Conservation (phyloP, 768 basidiomycete species). For the Amylocystis lapponica region DNA sequence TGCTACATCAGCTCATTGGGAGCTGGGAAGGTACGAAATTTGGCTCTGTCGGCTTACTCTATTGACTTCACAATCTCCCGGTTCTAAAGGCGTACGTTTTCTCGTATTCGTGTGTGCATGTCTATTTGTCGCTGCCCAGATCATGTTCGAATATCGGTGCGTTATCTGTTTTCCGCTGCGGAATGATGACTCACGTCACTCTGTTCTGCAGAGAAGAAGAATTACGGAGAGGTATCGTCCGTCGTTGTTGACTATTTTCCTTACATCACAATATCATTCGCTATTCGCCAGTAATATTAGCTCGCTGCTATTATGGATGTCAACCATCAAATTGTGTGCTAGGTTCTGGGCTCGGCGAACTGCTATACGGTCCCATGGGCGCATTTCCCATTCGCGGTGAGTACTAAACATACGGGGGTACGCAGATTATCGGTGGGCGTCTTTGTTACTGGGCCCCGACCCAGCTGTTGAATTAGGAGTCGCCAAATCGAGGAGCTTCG, state of each 20-base stretch:
- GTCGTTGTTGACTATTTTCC: conserved; percentile 16
- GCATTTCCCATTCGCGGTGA: too few species aligned
- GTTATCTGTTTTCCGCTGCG: conserved; percentile 17
- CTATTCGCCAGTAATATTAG: too few species aligned
- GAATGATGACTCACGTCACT: neutral
- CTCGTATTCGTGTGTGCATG: conserved; percentile 51
- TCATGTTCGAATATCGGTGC: conserved; percentile 96
- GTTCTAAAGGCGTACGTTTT: conserved; percentile 62
- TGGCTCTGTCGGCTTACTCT: neutral
- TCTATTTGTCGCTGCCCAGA: conserved; percentile 77
- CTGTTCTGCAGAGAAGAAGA: conserved; percentile 25
- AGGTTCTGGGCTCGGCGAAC: too few species aligned
- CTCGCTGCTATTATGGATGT: too few species aligned
- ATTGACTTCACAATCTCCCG: neutral
- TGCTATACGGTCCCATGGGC: too few species aligned
- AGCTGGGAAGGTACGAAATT: conserved; percentile 53
- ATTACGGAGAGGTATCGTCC: conserved; percentile 21
- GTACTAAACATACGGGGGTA: too few species aligned
- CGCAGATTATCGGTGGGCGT: too few species aligned
- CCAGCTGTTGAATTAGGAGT: too few species aligned
- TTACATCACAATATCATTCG: neutral
- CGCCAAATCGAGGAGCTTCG: too few species aligned
- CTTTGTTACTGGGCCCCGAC: too few species aligned
- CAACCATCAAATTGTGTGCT: too few species aligned
- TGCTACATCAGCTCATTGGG: conserved; percentile 56